These are phyloP conservation scores for Zelopaecilomyces penicillatus DNA, from an alignment of 2,329 filamentous ascomycete species.

Conservation along the genomic window DNA sequence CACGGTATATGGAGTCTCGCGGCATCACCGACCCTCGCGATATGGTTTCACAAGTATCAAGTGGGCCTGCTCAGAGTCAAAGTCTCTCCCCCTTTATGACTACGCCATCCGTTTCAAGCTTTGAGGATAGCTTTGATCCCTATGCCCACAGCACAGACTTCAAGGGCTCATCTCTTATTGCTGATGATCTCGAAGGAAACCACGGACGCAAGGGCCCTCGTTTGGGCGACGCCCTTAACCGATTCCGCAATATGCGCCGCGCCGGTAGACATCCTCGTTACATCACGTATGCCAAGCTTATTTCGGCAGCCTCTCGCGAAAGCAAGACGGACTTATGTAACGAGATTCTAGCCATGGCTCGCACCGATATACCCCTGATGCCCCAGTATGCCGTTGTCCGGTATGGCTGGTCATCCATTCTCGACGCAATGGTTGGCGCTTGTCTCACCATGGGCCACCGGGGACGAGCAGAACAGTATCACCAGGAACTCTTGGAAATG, in stretches of 20 bases:
- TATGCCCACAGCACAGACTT: conserved; percentile 87
- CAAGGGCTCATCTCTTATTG: conserved; percentile 84
- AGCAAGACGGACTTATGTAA: conserved; percentile 73
- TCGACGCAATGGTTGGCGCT: conserved; percentile 93
- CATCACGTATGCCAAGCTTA: conserved; percentile 94
- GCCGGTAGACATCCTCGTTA: conserved; percentile 87
- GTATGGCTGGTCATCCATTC: conserved; percentile 92
- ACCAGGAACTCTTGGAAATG: conserved; percentile 85
- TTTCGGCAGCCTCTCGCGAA: conserved; percentile 79
- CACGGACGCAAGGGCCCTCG: conserved; percentile 64
- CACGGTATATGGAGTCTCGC: conserved; percentile 49
- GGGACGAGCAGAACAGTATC: conserved; percentile 72
- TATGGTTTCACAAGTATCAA: conserved; percentile 37
- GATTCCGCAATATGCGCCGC: conserved; percentile 89
- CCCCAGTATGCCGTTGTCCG: conserved; percentile 79
- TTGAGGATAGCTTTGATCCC: conserved; percentile 81
- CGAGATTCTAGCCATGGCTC: conserved; percentile 83
- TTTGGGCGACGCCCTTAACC: conserved; percentile 70
- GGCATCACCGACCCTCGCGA: conserved; percentile 48
- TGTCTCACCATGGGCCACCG: conserved; percentile 79
- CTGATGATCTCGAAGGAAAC: conserved; percentile 77
- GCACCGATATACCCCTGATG: conserved; percentile 76
- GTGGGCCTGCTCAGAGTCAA: conserved; percentile 35
- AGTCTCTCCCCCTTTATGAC: conserved; percentile 43
- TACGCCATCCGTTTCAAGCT: conserved; percentile 49